A percentile compares a stretch with the other conserved stretches of the same genome.
Evolutionary conservation across 768 basidiomycete species (phyloP).

Genomic region (Obba rivulosa): DNA sequence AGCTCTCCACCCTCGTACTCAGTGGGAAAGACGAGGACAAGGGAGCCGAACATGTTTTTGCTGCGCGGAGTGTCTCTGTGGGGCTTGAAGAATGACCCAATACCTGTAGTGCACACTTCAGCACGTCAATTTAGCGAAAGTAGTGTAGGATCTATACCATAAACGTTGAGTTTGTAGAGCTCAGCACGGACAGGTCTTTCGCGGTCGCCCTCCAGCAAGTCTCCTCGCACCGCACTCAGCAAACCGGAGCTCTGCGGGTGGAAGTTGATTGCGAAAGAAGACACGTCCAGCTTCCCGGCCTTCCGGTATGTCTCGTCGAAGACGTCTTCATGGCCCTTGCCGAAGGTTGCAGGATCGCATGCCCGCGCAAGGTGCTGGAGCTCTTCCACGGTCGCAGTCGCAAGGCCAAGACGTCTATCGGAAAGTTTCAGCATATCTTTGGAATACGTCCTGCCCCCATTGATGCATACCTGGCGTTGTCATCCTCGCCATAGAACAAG

Average conservation of each 20-base stretch:
- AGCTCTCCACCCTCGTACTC: conserved; percentile 40
- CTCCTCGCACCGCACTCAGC: conserved; percentile 18
- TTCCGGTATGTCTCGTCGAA: conserved; percentile 42
- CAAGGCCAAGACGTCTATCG: conserved; percentile 12
- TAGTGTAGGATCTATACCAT: background rate
- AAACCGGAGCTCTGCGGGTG: conserved; percentile 23
- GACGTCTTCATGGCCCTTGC: conserved; percentile 30
- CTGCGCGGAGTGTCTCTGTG: conserved; percentile 9
- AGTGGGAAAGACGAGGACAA: conserved; percentile 44
- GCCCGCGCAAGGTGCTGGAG: conserved; percentile 26
- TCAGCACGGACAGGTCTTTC: background rate
- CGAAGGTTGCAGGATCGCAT: conserved; percentile 39
- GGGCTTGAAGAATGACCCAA: conserved; percentile 6
- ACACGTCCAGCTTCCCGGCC: conserved; percentile 37
- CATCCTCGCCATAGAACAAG: background rate
- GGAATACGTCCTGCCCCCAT: too few relatives aligned
- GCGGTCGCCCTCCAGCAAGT: conserved; percentile 19
- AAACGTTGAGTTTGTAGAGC: conserved; percentile 5
- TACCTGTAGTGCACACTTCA: background rate
- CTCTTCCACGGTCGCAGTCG: conserved; percentile 2
- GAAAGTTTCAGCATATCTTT: background rate
- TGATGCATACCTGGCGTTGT: background rate
- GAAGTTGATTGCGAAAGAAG: conserved; percentile 31
- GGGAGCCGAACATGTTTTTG: conserved; percentile 33
- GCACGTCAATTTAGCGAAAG: too few relatives aligned